Conservation (phyloP, 306 rosid species). For the Medicago ruthenica region DNA sequence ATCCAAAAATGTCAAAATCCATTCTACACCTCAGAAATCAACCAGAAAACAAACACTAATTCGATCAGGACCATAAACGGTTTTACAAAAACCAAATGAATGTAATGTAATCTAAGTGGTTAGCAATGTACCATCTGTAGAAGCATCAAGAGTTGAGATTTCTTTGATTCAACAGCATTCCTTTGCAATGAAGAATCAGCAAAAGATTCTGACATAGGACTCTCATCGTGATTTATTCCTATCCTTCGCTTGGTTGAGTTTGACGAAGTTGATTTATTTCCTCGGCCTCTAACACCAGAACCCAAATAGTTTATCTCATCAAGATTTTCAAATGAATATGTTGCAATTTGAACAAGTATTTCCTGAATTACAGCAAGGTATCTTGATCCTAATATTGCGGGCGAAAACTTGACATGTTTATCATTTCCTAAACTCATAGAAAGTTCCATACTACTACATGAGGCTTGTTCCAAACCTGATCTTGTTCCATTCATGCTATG, state of each 20-base stretch:
- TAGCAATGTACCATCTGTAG: conserved; percentile 68
- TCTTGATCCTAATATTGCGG: conserved; percentile 62
- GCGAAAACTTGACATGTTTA: conserved; percentile 53
- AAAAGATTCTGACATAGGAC: conserved; percentile 43
- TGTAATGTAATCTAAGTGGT: neutral
- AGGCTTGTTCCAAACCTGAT: conserved; percentile 56
- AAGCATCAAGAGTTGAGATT: conserved; percentile 70
- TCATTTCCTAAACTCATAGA: conserved; percentile 51
- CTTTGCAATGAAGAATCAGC: conserved; percentile 49
- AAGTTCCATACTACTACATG: conserved; percentile 55
- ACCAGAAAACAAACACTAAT: neutral
- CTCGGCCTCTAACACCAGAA: conserved; percentile 39
- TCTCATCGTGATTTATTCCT: conserved; percentile 29
- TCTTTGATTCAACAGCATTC: conserved; percentile 59
- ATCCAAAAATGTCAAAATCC: neutral
- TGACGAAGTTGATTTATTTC: conserved; percentile 35
- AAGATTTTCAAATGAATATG: conserved; percentile 63
- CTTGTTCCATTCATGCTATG: conserved; percentile 51
- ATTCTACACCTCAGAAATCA: neutral
- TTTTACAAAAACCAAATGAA: neutral
- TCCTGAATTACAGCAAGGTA: conserved; percentile 80
- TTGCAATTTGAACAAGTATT: conserved; percentile 74
- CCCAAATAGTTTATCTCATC: conserved; percentile 48
- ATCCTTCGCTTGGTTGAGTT: conserved; percentile 13
- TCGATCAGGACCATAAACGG: neutral